A percentile compares a stretch with the other conserved stretches of the same genome.
Evolutionary conservation across 164 flowering plant species (phyloP).

Genomic region (Magnolia kwangsiensis): DNA sequence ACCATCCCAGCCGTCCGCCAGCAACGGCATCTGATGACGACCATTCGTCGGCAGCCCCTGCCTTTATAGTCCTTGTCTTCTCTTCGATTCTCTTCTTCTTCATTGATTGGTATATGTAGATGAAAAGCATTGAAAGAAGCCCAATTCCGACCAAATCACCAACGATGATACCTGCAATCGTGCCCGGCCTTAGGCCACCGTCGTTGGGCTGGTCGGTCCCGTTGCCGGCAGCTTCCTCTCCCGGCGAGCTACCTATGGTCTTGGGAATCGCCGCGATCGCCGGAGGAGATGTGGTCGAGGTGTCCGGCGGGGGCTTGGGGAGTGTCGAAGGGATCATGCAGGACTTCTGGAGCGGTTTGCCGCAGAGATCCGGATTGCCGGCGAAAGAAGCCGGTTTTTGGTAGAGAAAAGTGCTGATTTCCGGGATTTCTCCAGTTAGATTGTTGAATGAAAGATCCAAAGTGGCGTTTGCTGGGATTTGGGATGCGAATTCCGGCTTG

Average conservation of each 20-base stretch:
- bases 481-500: slow-evolving; percentile 8
- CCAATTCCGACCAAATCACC: slow-evolving; percentile 16
- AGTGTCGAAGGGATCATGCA: slow-evolving; percentile 57
- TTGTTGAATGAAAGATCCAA: slow-evolving; percentile 18
- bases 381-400: slow-evolving; percentile 52
- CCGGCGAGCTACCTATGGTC: slow-evolving; percentile 2
- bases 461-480: slow-evolving; percentile 16
- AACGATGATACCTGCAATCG: slow-evolving; percentile 15
- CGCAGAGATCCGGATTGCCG: slow-evolving; percentile 71
- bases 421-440: slow-evolving; percentile 58
- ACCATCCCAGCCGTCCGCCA: slow-evolving; percentile 21
- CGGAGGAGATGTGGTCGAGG: slow-evolving; percentile 29
- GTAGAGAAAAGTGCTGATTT: slow-evolving; percentile 27
- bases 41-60: slow-evolving; percentile 3
- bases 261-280: slow-evolving; percentile 18
- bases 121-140: slow-evolving; percentile 6
- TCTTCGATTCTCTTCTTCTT: slow-evolving; percentile 9
- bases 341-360: slow-evolving; percentile 59
- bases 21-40: slow-evolving; percentile 15
- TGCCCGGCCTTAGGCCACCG: slow-evolving; percentile 12
- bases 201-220: neutral
- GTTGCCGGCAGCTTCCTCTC: neutral
- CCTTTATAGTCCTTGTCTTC: neutral
- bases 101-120: slow-evolving; percentile 11
- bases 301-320: slow-evolving; percentile 43